Evolutionary conservation across 2,329 filamentous ascomycete species (phyloP).

Genomic region (Cladophialophora yegresii): DNA sequence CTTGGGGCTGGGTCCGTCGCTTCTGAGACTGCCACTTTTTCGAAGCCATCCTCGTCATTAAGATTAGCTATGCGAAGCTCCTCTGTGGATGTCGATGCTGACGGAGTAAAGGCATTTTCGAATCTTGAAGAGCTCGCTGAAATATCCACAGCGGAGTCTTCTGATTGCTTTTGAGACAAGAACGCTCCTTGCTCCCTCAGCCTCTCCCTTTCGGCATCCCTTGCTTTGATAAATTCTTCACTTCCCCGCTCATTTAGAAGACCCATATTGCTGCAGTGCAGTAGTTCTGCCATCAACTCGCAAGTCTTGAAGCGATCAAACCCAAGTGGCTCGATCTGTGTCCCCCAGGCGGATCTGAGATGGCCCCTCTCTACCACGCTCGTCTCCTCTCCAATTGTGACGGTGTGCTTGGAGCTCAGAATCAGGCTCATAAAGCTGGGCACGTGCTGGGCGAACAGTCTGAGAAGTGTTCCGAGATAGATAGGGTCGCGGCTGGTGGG

Average conservation of each 20-base stretch:
- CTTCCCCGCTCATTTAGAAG: conserved; percentile 88
- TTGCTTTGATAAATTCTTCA: conserved; percentile 76
- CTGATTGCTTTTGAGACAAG: conserved; percentile 45
- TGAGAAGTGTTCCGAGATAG: conserved; percentile 85
- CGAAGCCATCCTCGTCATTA: conserved; percentile 88
- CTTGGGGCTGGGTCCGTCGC: conserved; percentile 68
- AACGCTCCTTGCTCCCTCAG: conserved; percentile 77
- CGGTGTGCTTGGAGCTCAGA: conserved; percentile 66
- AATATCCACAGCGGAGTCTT: conserved; percentile 59
- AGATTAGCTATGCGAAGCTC: conserved; percentile 74
- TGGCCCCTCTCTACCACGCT: conserved; percentile 69
- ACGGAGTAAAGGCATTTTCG: conserved; percentile 42
- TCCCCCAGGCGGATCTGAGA: conserved; percentile 83
- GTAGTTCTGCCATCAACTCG: conserved; percentile 93
- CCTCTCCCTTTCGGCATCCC: conserved; percentile 79
- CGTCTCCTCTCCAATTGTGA: conserved; percentile 58
- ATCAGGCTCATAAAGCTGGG: conserved; percentile 93
- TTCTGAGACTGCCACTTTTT: conserved; percentile 79
- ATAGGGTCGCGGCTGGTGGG: conserved; percentile 90
- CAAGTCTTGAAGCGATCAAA: conserved; percentile 99
- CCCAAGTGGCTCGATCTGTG: conserved; percentile 86
- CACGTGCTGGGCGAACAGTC: conserved; percentile 85
- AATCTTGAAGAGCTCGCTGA: conserved; percentile 52
- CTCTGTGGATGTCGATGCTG: conserved; percentile 58
- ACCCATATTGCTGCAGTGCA: conserved; percentile 99